Conservation (phyloP, 2,329 filamentous ascomycete genomes). For the Aspergillus quadricinctus region DNA sequence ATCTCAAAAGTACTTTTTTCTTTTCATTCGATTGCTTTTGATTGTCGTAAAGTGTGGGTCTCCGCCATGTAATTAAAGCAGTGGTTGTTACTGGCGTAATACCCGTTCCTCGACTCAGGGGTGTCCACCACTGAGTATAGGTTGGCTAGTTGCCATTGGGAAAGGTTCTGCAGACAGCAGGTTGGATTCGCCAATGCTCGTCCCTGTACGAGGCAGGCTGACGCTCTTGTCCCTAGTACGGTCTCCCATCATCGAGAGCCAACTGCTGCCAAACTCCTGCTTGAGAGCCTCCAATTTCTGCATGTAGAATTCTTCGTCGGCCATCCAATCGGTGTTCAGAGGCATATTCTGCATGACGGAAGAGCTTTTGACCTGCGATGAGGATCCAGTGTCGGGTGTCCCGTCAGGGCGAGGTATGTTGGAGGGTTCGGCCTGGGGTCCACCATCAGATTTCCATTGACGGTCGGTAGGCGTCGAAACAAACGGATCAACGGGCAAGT, state of each 20-base stretch:
- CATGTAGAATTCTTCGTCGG: conserved; percentile 72
- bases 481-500: conserved; percentile 23
- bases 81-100: background rate
- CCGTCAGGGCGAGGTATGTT: conserved; percentile 16
- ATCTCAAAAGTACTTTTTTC: background rate
- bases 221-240: conserved; percentile 53
- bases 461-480: conserved; percentile 22
- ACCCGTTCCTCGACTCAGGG: conserved; percentile 10
- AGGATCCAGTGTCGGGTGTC: conserved; percentile 14
- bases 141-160: conserved; percentile 34
- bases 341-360: conserved; percentile 21
- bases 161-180: conserved; percentile 30
- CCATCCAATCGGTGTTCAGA: conserved; percentile 28
- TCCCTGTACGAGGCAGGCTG: conserved; percentile 24
- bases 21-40: background rate
- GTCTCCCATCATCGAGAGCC: conserved; percentile 80
- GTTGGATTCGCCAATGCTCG: conserved; percentile 29
- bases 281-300: conserved; percentile 84
- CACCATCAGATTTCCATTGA: conserved; percentile 29
- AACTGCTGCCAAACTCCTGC: conserved; percentile 79
- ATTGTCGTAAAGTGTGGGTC: background rate
- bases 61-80: background rate
- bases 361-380: conserved; percentile 11
- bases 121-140: conserved; percentile 40
- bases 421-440: conserved; percentile 23